Conservation (phyloP, 2,329 filamentous ascomycete species). For the Drechslera avenae region DNA sequence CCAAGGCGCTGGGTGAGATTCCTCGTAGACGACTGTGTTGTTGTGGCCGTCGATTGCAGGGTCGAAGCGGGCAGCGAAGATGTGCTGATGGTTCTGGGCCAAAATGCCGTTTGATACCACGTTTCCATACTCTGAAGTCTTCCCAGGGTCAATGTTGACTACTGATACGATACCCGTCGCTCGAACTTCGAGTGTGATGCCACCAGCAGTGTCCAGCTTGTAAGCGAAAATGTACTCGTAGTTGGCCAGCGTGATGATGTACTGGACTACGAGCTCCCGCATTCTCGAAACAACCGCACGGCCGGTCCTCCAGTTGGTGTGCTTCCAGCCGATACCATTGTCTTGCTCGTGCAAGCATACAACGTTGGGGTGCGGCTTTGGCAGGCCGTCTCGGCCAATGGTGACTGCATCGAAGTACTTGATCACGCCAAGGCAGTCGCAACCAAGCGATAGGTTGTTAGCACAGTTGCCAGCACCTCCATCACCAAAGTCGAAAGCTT, state of each 20-base stretch:
- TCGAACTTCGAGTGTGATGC: conserved; percentile 64
- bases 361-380: conserved; percentile 62
- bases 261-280: conserved; percentile 69
- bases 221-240: conserved; percentile 73
- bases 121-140: conserved; percentile 62
- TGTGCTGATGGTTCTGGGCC: conserved; percentile 73
- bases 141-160: conserved; percentile 63
- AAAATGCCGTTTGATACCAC: conserved; percentile 68
- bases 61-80: conserved; percentile 65
- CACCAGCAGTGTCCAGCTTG: conserved; percentile 67
- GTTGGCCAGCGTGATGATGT: conserved; percentile 71
- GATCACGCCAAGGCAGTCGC: conserved; percentile 71
- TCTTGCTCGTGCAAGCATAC: conserved; percentile 74
- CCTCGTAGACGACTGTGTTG: conserved; percentile 62
- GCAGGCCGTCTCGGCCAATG: conserved; percentile 60
- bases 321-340: conserved; percentile 60
- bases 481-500: conserved; percentile 75
- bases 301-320: conserved; percentile 64
- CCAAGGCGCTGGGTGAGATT: conserved; percentile 57
- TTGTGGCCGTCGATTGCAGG: conserved; percentile 64
- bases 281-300: conserved; percentile 66
- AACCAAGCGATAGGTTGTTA: conserved; percentile 71
- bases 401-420: conserved; percentile 67
- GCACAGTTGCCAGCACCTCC: conserved; percentile 68
- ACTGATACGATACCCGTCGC: conserved; percentile 71